Evolutionary conservation across 371 early-diverging fungal species (phyloP).

Genomic region (Haplosporangium sp.): DNA sequence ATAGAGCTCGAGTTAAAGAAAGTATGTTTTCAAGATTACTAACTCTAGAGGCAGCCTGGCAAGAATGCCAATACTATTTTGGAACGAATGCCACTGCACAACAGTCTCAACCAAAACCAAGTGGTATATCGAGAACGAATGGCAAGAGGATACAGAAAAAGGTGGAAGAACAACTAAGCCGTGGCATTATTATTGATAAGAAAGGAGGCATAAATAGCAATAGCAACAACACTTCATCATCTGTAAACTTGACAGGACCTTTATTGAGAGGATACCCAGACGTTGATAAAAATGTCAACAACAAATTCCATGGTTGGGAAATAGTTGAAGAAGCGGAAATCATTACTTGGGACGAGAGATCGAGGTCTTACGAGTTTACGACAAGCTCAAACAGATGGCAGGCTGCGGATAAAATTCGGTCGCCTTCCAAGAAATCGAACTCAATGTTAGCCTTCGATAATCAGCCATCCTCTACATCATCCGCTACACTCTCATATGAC

Average conservation of each 20-base stretch:
- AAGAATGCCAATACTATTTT: conserved; percentile 47
- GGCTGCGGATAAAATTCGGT: not conserved
- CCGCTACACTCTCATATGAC: not conserved
- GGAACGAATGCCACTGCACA: not conserved
- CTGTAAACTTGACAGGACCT: not conserved
- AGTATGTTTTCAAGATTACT: conserved; percentile 41
- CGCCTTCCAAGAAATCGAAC: not conserved
- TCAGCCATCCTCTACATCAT: not conserved
- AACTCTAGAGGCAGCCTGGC: conserved; percentile 47
- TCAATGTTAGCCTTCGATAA: not conserved
- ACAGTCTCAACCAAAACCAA: not conserved
- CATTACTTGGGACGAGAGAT: not conserved
- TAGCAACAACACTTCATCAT: not conserved
- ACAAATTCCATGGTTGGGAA: conserved; percentile 40
- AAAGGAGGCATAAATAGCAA: not conserved
- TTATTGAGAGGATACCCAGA: conserved; percentile 33
- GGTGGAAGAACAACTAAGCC: not conserved
- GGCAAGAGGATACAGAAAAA: not conserved
- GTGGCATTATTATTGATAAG: not conserved
- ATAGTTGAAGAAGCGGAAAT: conserved; percentile 16
- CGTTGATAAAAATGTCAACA: conserved; percentile 44
- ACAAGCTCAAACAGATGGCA: not conserved
- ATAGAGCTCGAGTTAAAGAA: not conserved
- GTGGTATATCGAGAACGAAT: not conserved
- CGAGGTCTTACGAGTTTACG: not conserved